Evolutionary conservation across 1,139 yeast genomes (phyloP), one percentile per base, ranked within the genome.

Genomic region (Protomyces arabidopsidicola): DNA sequence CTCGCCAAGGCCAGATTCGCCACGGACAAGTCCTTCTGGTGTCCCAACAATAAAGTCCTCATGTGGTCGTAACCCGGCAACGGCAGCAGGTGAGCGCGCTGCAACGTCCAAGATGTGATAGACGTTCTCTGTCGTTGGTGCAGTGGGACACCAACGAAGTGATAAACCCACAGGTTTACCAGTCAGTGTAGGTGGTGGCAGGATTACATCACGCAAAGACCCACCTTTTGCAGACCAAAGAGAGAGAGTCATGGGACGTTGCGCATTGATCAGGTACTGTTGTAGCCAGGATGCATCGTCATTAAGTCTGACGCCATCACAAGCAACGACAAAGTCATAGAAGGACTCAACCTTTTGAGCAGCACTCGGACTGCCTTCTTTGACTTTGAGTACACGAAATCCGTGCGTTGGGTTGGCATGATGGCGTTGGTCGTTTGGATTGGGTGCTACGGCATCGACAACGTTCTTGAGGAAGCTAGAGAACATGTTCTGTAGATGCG

Each of bases 1-100:
- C 36, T 59, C 57, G 38, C 61, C 53, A 31, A 65, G 38, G 18
- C 65, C 65, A 6, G 55, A 36, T 97, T 16, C 98, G 97, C 5
- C 86, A 82, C 9, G 88, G 84, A 66, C 91, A 78, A 89, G 76
- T 0, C 96, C 96, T 64, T 86, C 85, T 69, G 90, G 95, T 64
- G 95, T 90, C 3, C 96, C 97, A 59, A 93, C 84, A 65, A 93
- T 87, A 72, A 88, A 93, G 73, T 93, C 98, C 1, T 93, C 84
- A 70, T 86, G 86, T 0, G 97, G 91, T 50, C 89, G 80, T 52
- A 93, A 80, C 34, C 95, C 96, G 0, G 96, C 90, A 59, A 77
- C 77, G 69, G 87, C 88, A 0, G 97, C 97, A 0, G 98, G 97
- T 0, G 96, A 88, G 64, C 84, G 83, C 18, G 82, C 84, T 61